Conservation (phyloP, 1,284 basidiomycete species). For the Ceratobasidium papillatum region DNA sequence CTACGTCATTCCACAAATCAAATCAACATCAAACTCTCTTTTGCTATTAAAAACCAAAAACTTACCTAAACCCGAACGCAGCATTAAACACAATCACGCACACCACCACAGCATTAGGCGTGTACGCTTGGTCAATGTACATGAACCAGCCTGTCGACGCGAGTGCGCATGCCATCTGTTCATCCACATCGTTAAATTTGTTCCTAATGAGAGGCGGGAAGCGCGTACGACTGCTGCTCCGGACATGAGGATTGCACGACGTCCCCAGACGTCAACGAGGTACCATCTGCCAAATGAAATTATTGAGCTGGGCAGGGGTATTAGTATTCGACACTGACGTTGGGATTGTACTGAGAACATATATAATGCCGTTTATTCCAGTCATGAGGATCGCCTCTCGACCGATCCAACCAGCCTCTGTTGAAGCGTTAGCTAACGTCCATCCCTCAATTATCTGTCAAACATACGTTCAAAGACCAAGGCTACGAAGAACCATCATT, state of each 20-base stretch:
- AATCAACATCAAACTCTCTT: conserved; percentile 23
- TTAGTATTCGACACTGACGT: conserved; percentile 62
- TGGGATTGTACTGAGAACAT: conserved; percentile 82
- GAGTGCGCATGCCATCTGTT: conserved; percentile 79
- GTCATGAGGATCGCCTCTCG: conserved; percentile 97
- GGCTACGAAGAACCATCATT: conserved; percentile 56
- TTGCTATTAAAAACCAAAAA: not conserved
- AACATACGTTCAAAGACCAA: conserved; percentile 82
- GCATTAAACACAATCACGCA: conserved; percentile 96
- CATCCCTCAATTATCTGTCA: not conserved
- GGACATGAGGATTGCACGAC: conserved; percentile 88
- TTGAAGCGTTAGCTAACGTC: conserved; percentile 36
- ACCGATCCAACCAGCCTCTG: conserved; percentile 98
- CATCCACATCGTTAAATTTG: not conserved
- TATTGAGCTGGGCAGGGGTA: conserved; percentile 45
- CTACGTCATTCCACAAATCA: conserved; percentile 53
- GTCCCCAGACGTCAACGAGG: conserved; percentile 91
- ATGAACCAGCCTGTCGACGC: conserved; percentile 91
- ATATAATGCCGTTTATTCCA: conserved; percentile 91
- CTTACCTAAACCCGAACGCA: conserved; percentile 83
- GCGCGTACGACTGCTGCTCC: conserved; percentile 83
- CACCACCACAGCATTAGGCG: conserved; percentile 87
- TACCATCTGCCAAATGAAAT: conserved; percentile 76
- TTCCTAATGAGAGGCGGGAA: not conserved
- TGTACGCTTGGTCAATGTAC: conserved; percentile 86